Base-by-base conservation (phyloP, 768 basidiomycete genomes). In the Xanthoconium stramineum region DNA sequence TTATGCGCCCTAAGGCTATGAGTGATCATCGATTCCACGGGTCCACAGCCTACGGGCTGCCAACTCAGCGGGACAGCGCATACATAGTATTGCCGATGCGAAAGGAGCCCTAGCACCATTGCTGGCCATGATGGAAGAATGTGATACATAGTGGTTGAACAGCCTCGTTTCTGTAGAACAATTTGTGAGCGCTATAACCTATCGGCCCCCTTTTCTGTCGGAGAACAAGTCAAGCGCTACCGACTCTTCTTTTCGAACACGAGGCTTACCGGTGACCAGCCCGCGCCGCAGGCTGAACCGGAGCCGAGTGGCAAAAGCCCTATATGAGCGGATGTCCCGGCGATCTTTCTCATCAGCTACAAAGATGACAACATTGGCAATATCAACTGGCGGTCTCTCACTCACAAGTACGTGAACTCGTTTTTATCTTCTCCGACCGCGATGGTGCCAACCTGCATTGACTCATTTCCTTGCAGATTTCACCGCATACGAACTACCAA, bases 401-500 rank as follows among this genome's bases (percentile, higher is more conserved):
- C 61, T 66, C 53, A 12, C 39, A 11, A 66, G 65, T 66, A 48
- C 53, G 65, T 53, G 46, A 3, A 32, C 38, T 24, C 24, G 17
- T 42, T 24, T 9, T 33, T 14, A 9, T 40, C 8, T n/a, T 20
- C 43, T 47, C 36, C 33, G 30, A 33, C 10, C n/a, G 24, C 19
- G 36, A 38, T 38, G 36, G 43, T 19, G 40, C 36, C 32, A 3
- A 9, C 17, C 8, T n/a, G 15, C 12, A 45, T 19, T 5, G 24
- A 19, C 28, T 3, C 29, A 2, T 32, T 35, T 47, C n/a, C 15
- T 35, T 14, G n/a, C 37, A 67, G 66, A 64, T 28, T 69, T 67
- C 52, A 64, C 53, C 43, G 67, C 67, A 29, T 60, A 47, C 38
- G 67, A 66, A 6, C 30, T 67, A 1, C 66, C 66, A 1, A 54